Evolutionary conservation across 2,329 filamentous ascomycete genomes (phyloP).

Genomic region (Macrophomina tecta): DNA sequence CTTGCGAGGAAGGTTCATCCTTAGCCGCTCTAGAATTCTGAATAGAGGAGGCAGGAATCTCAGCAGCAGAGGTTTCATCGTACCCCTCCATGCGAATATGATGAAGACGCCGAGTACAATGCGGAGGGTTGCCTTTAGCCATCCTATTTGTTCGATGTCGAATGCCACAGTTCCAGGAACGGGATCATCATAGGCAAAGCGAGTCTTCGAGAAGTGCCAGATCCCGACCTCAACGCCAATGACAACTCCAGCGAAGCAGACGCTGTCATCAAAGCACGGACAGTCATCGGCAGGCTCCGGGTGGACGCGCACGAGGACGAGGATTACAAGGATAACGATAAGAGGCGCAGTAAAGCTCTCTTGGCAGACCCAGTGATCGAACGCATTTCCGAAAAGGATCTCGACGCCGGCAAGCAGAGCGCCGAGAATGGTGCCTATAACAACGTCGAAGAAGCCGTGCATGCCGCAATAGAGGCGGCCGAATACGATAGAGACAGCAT

Average conservation of each 20-base stretch:
- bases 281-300: constrained; percentile 97
- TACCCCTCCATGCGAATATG: constrained; percentile 88
- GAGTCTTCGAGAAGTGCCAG: constrained; percentile 77
- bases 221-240: constrained; percentile 82
- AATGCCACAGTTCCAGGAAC: constrained; percentile 69
- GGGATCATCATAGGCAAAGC: constrained; percentile 58
- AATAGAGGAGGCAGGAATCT: constrained; percentile 83
- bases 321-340: constrained; percentile 68
- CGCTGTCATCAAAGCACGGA: constrained; percentile 94
- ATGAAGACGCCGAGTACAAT: constrained; percentile 80
- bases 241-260: constrained; percentile 88
- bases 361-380: constrained; percentile 73
- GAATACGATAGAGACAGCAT: constrained; percentile 86
- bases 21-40: constrained; percentile 79
- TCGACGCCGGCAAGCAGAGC: constrained; percentile 65
- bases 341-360: constrained; percentile 65
- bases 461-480: constrained; percentile 96
- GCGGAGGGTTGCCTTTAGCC: constrained; percentile 67
- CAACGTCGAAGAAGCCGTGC: constrained; percentile 94
- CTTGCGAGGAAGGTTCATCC: constrained; percentile 80
- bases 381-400: constrained; percentile 59
- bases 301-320: constrained; percentile 83
- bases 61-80: constrained; percentile 84
- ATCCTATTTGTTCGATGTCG: constrained; percentile 69
- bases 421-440: constrained; percentile 79